phyloP scores from a whole-genome alignment of 2,329 filamentous ascomycete genomes.

The Talaromyces sp. region DNA sequence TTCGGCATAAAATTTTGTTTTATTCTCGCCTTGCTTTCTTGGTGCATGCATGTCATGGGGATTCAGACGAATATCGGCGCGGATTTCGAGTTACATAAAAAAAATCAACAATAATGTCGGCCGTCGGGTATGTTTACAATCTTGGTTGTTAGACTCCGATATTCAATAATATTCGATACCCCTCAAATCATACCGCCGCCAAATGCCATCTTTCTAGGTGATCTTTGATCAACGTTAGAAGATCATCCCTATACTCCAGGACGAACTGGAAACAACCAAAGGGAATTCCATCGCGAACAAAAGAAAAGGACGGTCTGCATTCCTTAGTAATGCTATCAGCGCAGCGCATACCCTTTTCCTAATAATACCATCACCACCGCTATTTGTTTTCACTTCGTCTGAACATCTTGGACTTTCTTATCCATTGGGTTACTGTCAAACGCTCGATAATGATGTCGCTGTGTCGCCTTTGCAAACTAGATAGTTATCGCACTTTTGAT shows the following conservation, averaged over 20 bases:
- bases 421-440: background rate
- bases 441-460: slow-evolving; percentile 3
- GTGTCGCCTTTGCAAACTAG: slow-evolving; percentile 2
- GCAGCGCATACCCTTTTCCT: background rate
- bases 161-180: slow-evolving; percentile 10
- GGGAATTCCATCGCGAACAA: background rate
- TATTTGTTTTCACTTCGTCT: background rate
- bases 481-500: slow-evolving; percentile 2
- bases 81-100: background rate
- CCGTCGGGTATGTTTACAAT: background rate
- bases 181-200: slow-evolving; percentile 5
- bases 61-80: background rate
- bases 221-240: background rate
- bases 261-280: background rate
- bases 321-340: background rate
- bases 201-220: background rate
- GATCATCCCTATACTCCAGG: background rate
- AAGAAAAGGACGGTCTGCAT: background rate
- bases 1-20: slow-evolving; percentile 9
- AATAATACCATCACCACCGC: slow-evolving; percentile 1
- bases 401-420: background rate
- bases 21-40: slow-evolving; percentile 6
- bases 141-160: slow-evolving; percentile 3
- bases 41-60: background rate
- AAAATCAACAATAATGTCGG: slow-evolving; percentile 3